Evolutionary conservation across 2,329 filamentous ascomycete genomes (phyloP), one percentile per base, ranked within the genome.

Genomic region (Paecilomyces niveus): DNA sequence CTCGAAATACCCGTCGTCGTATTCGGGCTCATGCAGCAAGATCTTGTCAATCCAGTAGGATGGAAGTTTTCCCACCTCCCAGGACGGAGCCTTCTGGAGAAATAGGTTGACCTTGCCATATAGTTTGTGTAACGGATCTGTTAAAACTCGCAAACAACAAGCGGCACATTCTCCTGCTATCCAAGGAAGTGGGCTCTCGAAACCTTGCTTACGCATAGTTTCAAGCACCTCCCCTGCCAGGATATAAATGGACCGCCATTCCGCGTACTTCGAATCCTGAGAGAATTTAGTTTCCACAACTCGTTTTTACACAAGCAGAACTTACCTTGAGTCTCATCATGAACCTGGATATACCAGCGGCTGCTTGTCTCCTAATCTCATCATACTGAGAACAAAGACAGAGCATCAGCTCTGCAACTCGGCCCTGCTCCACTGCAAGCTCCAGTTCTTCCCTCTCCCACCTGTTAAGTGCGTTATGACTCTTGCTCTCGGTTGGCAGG

Each of bases 61-160:
- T 0, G 83, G 78, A 4, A 87, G 71, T 53, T 81, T 82, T 29
- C 73, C 72, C 10, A 81, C 69, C 11, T 86, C 81, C 93, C 93
- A 97, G 24, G 81, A 74, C 0, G 93, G 92, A 0, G 86, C 84
- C 55, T 86, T 86, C 22, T 90, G 90, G 35, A 97, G 83, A 71
- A 92, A 97, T 5, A 82, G 80, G 76, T 96, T 96, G 74, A 94
- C 78, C 70, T 96, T 96, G 59, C 86, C 84, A 71, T 96, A 97
- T 39, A 97, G 83, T 60, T 84, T 85, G 69, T 96, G 90, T 15
- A 91, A 81, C 0, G 93, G 93, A 61, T 90, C 87, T 22, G 81
- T 83, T 53, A 96, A 76, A 15, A 96, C 85, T 1, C 82, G 77
- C 7, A 96, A 79, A 1, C 87, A 85, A 63, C 85, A 85, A 53